Conservation (phyloP, 352 stramenopile genomes). For the Pythium guiyangense region DNA sequence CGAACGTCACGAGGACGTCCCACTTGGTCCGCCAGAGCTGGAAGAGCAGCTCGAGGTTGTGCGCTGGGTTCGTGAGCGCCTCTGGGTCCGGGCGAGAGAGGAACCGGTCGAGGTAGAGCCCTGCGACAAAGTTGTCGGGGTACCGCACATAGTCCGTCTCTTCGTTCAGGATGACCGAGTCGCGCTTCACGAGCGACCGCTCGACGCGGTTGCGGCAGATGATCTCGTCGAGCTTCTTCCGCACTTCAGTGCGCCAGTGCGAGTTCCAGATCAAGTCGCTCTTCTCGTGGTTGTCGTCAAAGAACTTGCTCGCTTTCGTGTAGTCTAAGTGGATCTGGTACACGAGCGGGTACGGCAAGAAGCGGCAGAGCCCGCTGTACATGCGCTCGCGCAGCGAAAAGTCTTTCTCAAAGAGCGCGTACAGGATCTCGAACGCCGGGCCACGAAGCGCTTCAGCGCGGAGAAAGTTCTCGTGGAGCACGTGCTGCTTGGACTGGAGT, state of each 20-base stretch:
- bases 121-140: constrained; percentile 64
- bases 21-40: constrained; percentile 64
- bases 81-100: constrained; percentile 65
- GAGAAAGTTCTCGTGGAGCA: constrained; percentile 79
- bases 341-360: constrained; percentile 76
- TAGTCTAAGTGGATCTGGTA: constrained; percentile 82
- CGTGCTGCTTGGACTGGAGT: constrained; percentile 72
- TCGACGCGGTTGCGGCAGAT: constrained; percentile 77
- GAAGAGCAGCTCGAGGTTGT: constrained; percentile 77
- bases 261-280: constrained; percentile 85
- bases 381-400: constrained; percentile 60
- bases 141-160: constrained; percentile 55
- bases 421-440: constrained; percentile 79
- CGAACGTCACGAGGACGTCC: constrained; percentile 46
- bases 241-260: constrained; percentile 65
- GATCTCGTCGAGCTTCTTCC: constrained; percentile 68
- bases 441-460: constrained; percentile 67
- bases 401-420: constrained; percentile 72
- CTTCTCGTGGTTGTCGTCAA: constrained; percentile 83
- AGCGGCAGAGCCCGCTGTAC: constrained; percentile 65
- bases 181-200: constrained; percentile 65
- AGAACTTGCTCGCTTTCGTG: constrained; percentile 64
- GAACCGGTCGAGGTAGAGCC: constrained; percentile 73
- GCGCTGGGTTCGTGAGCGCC: constrained; percentile 66
- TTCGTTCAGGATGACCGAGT: constrained; percentile 71